Conservation (phyloP, 345 rosid species). For the Brassica napus region DNA sequence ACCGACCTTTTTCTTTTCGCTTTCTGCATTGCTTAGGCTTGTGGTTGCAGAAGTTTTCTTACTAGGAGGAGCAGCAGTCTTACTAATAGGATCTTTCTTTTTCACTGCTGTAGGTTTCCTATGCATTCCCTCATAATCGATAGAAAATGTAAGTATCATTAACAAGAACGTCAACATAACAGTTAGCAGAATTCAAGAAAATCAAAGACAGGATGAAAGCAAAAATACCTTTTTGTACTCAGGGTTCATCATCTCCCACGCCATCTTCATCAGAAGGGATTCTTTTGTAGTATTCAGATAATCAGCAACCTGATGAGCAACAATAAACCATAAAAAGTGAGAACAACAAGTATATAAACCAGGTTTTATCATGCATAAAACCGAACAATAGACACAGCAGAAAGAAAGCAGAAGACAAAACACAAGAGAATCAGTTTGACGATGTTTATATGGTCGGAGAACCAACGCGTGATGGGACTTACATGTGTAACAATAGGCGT, state of each 20-base stretch:
- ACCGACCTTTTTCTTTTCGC: not conserved
- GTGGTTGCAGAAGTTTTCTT: slow-evolving; percentile 9
- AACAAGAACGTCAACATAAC: not conserved
- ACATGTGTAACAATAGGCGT: too few relatives aligned
- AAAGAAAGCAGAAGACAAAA: not conserved
- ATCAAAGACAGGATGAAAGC: not conserved
- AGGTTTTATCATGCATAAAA: not conserved
- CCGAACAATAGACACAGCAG: not conserved
- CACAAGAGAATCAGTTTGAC: not conserved
- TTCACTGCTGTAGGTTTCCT: slow-evolving; percentile 5
- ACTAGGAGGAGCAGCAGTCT: slow-evolving; percentile 9
- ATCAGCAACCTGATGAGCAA: slow-evolving; percentile 31
- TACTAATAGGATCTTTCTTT: slow-evolving; percentile 35
- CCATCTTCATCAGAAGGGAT: slow-evolving; percentile 20
- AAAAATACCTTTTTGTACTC: slow-evolving; percentile 34
- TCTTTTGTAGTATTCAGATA: slow-evolving; percentile 23
- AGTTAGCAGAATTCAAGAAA: not conserved
- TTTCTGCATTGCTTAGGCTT: not conserved
- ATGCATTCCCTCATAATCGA: slow-evolving; percentile 26
- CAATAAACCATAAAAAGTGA: slow-evolving; percentile 9
- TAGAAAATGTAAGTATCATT: not conserved
- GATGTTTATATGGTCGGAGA: not conserved
- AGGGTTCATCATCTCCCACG: slow-evolving; percentile 42
- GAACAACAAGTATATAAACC: not conserved
- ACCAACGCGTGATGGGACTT: too few relatives aligned